Evolutionary conservation across 2,329 filamentous ascomycete species (phyloP).

Genomic region (Colletotrichum sp.): DNA sequence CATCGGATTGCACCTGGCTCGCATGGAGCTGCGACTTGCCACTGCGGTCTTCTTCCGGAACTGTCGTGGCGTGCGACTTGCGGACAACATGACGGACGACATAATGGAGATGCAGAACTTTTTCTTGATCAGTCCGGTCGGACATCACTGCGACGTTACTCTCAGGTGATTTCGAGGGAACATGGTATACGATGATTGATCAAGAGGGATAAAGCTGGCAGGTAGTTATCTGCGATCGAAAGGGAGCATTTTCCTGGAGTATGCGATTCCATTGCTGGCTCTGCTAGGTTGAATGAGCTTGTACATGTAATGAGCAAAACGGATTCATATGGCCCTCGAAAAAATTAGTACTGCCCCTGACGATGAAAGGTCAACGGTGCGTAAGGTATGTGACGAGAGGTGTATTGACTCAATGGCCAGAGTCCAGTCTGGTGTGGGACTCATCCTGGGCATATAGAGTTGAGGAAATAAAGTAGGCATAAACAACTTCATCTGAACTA

Average conservation of each 20-base stretch:
- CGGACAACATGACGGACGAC: slow-evolving; percentile 37
- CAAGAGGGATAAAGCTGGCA: neutral
- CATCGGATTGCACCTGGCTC: slow-evolving; percentile 61
- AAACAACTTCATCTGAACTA: neutral
- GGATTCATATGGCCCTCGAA: neutral
- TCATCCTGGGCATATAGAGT: too few relatives aligned
- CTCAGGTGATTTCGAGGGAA: neutral
- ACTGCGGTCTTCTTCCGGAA: slow-evolving; percentile 56
- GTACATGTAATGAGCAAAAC: fast-evolving
- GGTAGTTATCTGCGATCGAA: neutral
- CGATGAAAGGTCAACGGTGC: too few relatives aligned
- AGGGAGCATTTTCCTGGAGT: fast-evolving
- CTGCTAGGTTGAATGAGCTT: fast-evolving
- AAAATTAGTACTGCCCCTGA: neutral
- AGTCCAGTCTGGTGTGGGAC: too few relatives aligned
- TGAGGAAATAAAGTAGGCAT: too few relatives aligned
- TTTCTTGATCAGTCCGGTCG: slow-evolving; percentile 37
- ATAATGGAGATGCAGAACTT: slow-evolving; percentile 39
- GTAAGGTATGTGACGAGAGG: too few relatives aligned
- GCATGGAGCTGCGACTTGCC: slow-evolving; percentile 59
- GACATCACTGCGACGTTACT: slow-evolving; percentile 33
- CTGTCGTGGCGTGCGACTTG: slow-evolving; percentile 38
- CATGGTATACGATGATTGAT: fast-evolving
- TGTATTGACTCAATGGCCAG: too few relatives aligned
- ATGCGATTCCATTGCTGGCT: fast-evolving